Conservation (phyloP, 73 alveolate genomes). For the Paramecium octaurelia region DNA sequence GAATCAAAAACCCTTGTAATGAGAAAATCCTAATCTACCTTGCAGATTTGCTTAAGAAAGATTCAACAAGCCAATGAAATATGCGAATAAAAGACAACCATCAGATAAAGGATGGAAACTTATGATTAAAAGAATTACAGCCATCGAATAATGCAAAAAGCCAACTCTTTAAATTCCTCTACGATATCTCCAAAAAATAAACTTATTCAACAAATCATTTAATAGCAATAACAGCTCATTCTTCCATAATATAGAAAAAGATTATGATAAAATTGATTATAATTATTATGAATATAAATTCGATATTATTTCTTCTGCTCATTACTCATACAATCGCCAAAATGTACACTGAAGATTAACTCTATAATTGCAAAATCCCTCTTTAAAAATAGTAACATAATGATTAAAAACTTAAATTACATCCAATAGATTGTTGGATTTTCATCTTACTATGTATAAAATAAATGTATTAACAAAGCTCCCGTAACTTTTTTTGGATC, state of each 20-base stretch:
- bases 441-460: not conserved
- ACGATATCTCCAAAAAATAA: not conserved
- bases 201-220: not conserved
- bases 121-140: not conserved
- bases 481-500: not conserved
- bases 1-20: not conserved
- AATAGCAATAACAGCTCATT: not conserved
- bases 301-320: not conserved
- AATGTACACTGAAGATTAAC: not conserved
- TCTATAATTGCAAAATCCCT: not conserved
- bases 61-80: not conserved
- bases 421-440: slow-evolving; percentile 4
- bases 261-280: slow-evolving; percentile 15
- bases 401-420: not conserved
- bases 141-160: not conserved
- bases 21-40: not conserved
- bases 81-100: not conserved
- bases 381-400: not conserved
- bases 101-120: not conserved
- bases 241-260: slow-evolving; percentile 14
- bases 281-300: not conserved
- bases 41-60: not conserved
- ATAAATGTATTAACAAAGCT: not conserved
- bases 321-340: not conserved
- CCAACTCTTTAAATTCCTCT: not conserved